Evolutionary conservation across 305 asterid genomes (phyloP).

Genomic region (Nicotiana rustica): DNA sequence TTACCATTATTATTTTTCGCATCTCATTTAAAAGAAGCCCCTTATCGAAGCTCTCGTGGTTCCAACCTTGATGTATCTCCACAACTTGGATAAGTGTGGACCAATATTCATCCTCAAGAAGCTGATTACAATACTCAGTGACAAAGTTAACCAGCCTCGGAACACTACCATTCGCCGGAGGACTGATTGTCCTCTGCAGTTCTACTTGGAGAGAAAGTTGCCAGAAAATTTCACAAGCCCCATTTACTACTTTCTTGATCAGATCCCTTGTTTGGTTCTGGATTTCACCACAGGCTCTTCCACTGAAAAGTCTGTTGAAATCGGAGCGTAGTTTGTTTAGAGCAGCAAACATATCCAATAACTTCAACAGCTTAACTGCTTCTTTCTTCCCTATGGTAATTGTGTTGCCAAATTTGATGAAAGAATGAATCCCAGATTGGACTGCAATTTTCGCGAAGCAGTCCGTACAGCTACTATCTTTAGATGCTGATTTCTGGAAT

Average conservation of each 20-base stretch:
- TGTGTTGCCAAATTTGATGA: slow-evolving; percentile 61
- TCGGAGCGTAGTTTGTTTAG: slow-evolving; percentile 66
- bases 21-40: slow-evolving; percentile 57
- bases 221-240: slow-evolving; percentile 67
- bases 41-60: slow-evolving; percentile 40
- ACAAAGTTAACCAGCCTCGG: slow-evolving; percentile 71
- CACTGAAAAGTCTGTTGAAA: slow-evolving; percentile 79
- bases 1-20: slow-evolving; percentile 51
- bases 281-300: slow-evolving; percentile 60
- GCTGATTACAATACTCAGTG: slow-evolving; percentile 64
- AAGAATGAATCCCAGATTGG: slow-evolving; percentile 61
- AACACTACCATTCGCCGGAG: slow-evolving; percentile 71
- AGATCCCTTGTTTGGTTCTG: slow-evolving; percentile 70
- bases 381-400: slow-evolving; percentile 75
- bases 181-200: slow-evolving; percentile 56
- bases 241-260: slow-evolving; percentile 66
- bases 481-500: slow-evolving; percentile 44
- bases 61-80: slow-evolving; percentile 77
- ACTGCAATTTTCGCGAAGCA: slow-evolving; percentile 68
- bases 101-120: slow-evolving; percentile 69
- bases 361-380: slow-evolving; percentile 77
- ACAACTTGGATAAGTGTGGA: slow-evolving; percentile 59
- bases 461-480: slow-evolving; percentile 53
- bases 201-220: slow-evolving; percentile 77
- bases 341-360: slow-evolving; percentile 73